phyloP scores from a whole-genome alignment of 2,329 filamentous ascomycete species.

The Neofusicoccum sp. region DNA sequence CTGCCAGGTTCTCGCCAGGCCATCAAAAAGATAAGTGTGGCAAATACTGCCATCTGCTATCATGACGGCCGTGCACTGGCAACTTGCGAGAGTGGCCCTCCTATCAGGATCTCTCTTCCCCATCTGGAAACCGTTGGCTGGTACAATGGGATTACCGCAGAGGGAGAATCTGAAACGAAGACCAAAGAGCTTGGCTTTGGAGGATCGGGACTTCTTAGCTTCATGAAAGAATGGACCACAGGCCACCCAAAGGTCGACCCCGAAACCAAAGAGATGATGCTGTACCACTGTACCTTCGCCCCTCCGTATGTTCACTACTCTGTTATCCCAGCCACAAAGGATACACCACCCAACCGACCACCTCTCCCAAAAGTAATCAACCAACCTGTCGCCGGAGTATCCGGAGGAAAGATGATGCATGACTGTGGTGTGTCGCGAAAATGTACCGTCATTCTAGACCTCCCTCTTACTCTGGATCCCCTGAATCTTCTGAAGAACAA shows the following conservation, averaged over 20 bases:
- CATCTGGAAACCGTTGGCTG: constrained; percentile 69
- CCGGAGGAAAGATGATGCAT: constrained; percentile 73
- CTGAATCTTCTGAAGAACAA: constrained; percentile 60
- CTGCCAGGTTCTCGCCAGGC: constrained; percentile 58
- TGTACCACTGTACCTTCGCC: constrained; percentile 68
- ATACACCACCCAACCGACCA: neutral
- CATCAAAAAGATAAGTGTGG: constrained; percentile 70
- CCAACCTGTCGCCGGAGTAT: constrained; percentile 61
- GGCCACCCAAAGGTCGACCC: constrained; percentile 70
- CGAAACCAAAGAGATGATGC: constrained; percentile 64
- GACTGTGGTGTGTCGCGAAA: constrained; percentile 68
- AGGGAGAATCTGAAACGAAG: constrained; percentile 50
- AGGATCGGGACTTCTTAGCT: constrained; percentile 58
- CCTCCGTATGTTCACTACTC: constrained; percentile 71
- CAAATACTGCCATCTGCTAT: constrained; percentile 67
- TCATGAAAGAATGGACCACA: constrained; percentile 72
- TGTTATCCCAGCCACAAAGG: constrained; percentile 45
- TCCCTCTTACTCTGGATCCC: constrained; percentile 67
- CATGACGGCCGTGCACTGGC: constrained; percentile 71
- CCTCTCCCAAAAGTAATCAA: constrained; percentile 48
- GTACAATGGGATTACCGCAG: constrained; percentile 63
- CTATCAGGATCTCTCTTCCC: constrained; percentile 66
- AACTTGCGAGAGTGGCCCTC: constrained; percentile 71
- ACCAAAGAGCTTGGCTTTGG: constrained; percentile 49
- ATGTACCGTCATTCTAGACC: constrained; percentile 69